Evolutionary conservation across 306 rosid genomes (phyloP), one percentile per base, ranked within the genome.

Genomic region (Abrus precatorius): DNA sequence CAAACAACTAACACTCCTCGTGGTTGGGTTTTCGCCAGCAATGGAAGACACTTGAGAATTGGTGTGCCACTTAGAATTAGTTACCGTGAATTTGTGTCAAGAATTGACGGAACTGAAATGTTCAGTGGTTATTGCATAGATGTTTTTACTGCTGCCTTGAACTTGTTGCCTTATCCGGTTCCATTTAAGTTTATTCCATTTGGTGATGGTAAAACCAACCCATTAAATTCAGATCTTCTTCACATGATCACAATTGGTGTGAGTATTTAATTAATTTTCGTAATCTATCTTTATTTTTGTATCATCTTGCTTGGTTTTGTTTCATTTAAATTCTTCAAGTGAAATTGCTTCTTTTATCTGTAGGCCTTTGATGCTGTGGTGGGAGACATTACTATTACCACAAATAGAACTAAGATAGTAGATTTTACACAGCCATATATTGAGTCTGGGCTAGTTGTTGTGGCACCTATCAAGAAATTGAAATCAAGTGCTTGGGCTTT

Each of bases 391-490:
- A 87, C 98, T 5, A 93, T 93, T 5, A 87, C 84, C 74, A 91
- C 94, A 4, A 82, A 87, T 71, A 74, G 98, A 74, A 88, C 94
- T 36, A 88, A 80, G 82, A 90, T 93, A 82, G 97, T 79, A 41
- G 98, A 93, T 83, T 93, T 93, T 82, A 91, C 97, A 3, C 97
- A 93, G 64, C 98, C 97, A 41, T 93, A 83, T 72, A 80, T 91
- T 7, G 97, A 91, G 71, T 93, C 97, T 2, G 97, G 94, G 33
- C 86, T 93, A 33, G 94, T 90, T 9, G 97, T 93, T 11, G 91
- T 93, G 63, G 97, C 92, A 13, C 89, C 91, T 6, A 84, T 93
- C 2, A 88, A 34, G 77, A 87, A 84, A 67, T 69, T 38, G 69
- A 83, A 86, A 66, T 89, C 97, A 2, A 87, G 44, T 66, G 88